Percentiles rank a stretch among this genome's conserved stretches.
These are phyloP conservation scores for Sideroxylon spinosum DNA, from an alignment of 179 eudicot genomes.

Conservation along the genomic window DNA sequence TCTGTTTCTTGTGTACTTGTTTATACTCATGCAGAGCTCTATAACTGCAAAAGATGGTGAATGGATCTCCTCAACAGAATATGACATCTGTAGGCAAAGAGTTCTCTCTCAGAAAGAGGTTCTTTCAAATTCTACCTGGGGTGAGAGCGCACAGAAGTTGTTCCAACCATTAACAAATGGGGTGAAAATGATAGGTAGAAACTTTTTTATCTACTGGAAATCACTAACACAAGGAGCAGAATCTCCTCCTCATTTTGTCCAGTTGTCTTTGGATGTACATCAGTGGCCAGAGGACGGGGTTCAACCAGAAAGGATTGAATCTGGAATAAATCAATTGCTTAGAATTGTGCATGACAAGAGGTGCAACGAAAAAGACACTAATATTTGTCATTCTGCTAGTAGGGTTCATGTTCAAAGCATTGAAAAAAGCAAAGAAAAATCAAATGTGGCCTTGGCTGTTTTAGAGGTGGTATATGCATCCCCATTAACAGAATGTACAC, in stretches of 20 bases:
- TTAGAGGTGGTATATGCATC: constrained; percentile 92
- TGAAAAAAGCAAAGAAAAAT: constrained; percentile 68
- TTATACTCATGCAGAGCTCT: constrained; percentile 92
- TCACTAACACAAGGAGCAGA: constrained; percentile 88
- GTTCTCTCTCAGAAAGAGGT: constrained; percentile 29
- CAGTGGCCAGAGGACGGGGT: constrained; percentile 95
- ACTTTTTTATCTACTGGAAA: constrained; percentile 71
- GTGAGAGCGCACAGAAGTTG: constrained; percentile 36
- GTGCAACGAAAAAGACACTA: constrained; percentile 54
- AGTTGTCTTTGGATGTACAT: constrained; percentile 83
- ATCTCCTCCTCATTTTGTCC: constrained; percentile 94
- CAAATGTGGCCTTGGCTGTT: constrained; percentile 81
- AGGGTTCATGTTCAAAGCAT: constrained; percentile 92
- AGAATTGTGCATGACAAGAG: constrained; percentile 60
- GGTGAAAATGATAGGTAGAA: constrained; percentile 42
- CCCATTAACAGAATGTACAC: constrained; percentile 49
- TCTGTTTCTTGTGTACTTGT: constrained; percentile 78
- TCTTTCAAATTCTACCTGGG: constrained; percentile 46
- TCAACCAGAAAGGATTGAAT: constrained; percentile 93
- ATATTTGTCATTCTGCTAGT: constrained; percentile 58
- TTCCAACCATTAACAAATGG: constrained; percentile 40
- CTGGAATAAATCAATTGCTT: constrained; percentile 71
- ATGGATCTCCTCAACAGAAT: constrained; percentile 58
- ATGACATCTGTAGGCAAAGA: constrained; percentile 34
- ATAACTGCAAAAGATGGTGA: constrained; percentile 91